phyloP scores from a whole-genome alignment of 2,329 filamentous ascomycete genomes.

The Trichoderma simmonsii region DNA sequence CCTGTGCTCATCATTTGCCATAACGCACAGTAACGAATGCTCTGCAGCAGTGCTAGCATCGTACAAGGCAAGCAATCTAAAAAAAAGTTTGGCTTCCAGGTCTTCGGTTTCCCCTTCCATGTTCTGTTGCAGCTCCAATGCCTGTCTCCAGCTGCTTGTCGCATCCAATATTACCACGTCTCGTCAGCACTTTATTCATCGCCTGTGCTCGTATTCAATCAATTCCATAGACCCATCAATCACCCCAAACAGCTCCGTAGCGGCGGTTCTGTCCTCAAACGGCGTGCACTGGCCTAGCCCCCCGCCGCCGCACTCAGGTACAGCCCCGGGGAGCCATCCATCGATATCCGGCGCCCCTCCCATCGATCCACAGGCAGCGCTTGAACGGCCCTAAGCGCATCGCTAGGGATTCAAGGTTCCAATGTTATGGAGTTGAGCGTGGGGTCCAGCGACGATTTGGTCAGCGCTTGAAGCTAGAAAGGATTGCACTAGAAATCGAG shows the following conservation, averaged over 20 bases:
- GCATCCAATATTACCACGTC: not conserved
- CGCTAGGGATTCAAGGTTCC: not conserved
- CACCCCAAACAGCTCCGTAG: not conserved
- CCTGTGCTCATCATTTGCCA: too few species aligned
- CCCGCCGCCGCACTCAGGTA: not conserved
- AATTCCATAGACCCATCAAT: not conserved
- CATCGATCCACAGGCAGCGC: not conserved
- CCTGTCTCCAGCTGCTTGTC: not conserved
- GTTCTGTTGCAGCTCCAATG: not conserved
- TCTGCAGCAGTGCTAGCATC: not conserved
- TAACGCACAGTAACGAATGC: too few species aligned
- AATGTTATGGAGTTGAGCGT: not conserved
- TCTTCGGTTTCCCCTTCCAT: not conserved
- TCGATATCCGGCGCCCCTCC: not conserved
- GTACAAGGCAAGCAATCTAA: not conserved
- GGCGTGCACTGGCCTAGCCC: not conserved
- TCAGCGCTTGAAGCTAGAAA: not conserved
- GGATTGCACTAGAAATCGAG: not conserved
- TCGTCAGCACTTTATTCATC: not conserved
- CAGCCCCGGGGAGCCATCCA: constrained; percentile 3
- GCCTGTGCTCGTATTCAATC: not conserved
- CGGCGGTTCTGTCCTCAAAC: not conserved
- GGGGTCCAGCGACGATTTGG: not conserved
- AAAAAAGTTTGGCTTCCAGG: not conserved
- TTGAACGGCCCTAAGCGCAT: not conserved